Percentiles rank a stretch among this genome's conserved stretches.
Evolutionary conservation across 2,329 filamentous ascomycete species (phyloP).

Genomic region (Teratosphaeria epicoccoides): DNA sequence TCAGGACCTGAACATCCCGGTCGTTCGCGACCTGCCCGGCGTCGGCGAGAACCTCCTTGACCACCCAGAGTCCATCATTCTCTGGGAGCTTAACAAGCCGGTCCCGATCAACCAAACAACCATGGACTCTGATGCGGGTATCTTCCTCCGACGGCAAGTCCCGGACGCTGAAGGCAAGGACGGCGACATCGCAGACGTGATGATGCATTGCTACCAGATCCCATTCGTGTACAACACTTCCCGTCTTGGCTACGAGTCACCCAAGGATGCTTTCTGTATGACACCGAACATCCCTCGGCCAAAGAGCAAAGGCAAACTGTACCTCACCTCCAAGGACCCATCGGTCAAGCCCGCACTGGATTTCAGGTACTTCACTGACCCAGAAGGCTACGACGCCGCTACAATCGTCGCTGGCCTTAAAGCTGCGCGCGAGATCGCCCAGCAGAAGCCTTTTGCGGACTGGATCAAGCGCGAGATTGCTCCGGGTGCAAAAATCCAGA

Average conservation of each 20-base stretch:
- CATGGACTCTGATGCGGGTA: slow-evolving; percentile 82
- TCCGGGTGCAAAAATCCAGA: slow-evolving; percentile 61
- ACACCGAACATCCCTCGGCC: slow-evolving; percentile 83
- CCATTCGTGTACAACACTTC: slow-evolving; percentile 80
- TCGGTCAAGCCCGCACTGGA: slow-evolving; percentile 71
- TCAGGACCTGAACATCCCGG: slow-evolving; percentile 37
- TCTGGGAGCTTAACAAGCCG: slow-evolving; percentile 71
- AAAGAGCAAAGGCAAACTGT: slow-evolving; percentile 65
- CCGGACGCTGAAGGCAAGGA: slow-evolving; percentile 59
- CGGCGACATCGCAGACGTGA: slow-evolving; percentile 69
- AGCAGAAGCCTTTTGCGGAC: slow-evolving; percentile 65
- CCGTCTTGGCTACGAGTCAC: slow-evolving; percentile 60
- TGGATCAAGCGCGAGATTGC: slow-evolving; percentile 79
- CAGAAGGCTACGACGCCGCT: slow-evolving; percentile 73
- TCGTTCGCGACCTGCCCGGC: slow-evolving; percentile 50
- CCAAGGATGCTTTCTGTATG: slow-evolving; percentile 79
- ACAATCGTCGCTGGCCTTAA: slow-evolving; percentile 69
- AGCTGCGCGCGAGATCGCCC: slow-evolving; percentile 64
- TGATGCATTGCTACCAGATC: slow-evolving; percentile 98
- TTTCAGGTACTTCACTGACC: slow-evolving; percentile 83
- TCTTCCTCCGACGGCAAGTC: slow-evolving; percentile 72
- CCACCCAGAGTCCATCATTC: slow-evolving; percentile 56
- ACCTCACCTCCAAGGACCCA: slow-evolving; percentile 65
- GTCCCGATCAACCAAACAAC: slow-evolving; percentile 72
- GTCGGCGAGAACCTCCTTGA: slow-evolving; percentile 55